phyloP scores from a whole-genome alignment of 352 stramenopile genomes.

The Phytophthora pisi region DNA sequence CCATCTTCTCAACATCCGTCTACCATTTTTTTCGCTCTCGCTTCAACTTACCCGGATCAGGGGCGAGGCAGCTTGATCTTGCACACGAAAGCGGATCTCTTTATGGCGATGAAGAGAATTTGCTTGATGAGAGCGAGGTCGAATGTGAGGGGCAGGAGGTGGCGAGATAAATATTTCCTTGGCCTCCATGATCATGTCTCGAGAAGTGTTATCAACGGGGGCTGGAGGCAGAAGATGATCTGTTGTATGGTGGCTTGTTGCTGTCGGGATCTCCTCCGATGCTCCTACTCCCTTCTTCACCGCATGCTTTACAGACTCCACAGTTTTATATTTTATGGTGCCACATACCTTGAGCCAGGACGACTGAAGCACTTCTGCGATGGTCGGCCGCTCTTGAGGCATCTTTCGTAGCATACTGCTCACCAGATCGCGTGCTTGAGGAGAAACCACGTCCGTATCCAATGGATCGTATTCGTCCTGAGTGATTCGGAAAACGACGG shows the following conservation, averaged over 20 bases:
- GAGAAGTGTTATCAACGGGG: not conserved
- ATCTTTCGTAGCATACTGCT: constrained; percentile 35
- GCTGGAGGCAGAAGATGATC: not conserved
- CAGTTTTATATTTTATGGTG: not conserved
- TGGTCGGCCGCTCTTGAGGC: constrained; percentile 15
- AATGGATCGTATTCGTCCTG: constrained; percentile 43
- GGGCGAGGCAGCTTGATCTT: not conserved
- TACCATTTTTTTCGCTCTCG: not conserved
- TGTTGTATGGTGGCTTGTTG: not conserved
- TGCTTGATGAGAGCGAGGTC: not conserved
- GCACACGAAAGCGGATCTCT: not conserved
- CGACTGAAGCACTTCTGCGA: constrained; percentile 24
- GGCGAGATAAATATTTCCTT: not conserved
- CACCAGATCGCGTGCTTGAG: constrained; percentile 27
- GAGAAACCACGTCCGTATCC: constrained; percentile 12
- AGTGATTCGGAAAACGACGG: constrained; percentile 54
- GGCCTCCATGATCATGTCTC: not conserved
- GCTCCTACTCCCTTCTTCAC: not conserved
- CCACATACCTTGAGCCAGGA: constrained; percentile 8
- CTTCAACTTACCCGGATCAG: constrained; percentile 13
- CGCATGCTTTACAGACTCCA: not conserved
- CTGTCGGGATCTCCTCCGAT: not conserved
- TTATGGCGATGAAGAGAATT: not conserved
- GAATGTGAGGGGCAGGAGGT: constrained; percentile 3
- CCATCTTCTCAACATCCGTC: not conserved